These are phyloP conservation scores for Mycena pura DNA, from an alignment of 768 basidiomycete genomes.

Conservation along the genomic window DNA sequence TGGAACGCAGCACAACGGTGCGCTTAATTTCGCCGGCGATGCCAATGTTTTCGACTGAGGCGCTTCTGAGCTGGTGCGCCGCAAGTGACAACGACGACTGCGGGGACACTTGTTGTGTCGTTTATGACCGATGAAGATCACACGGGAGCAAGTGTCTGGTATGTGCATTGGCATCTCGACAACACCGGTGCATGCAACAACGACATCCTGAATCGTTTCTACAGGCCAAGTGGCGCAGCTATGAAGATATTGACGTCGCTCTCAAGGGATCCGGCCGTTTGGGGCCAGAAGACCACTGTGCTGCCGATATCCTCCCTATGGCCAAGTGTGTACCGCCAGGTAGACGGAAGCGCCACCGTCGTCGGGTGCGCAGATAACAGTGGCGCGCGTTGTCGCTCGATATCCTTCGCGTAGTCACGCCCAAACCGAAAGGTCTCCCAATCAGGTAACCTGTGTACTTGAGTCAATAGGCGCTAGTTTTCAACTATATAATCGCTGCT, in stretches of 20 bases:
- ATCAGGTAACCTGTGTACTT: no score
- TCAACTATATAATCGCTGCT: no score
- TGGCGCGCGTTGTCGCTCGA: constrained; percentile 5
- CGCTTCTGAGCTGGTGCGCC: constrained; percentile 28
- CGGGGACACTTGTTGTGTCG: constrained; percentile 26
- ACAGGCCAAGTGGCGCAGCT: constrained; percentile 4
- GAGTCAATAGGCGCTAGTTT: no score
- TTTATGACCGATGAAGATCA: constrained; percentile 35
- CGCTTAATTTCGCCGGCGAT: neutral
- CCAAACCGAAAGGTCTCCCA: no score
- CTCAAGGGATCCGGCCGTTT: constrained; percentile 3
- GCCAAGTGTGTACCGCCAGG: constrained; percentile 1
- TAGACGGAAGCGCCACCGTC: constrained; percentile 3
- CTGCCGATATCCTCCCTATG: constrained; percentile 2
- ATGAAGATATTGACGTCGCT: constrained; percentile 20
- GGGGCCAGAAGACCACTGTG: constrained; percentile 26
- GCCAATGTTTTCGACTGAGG: neutral
- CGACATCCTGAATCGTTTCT: neutral
- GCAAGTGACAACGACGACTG: constrained; percentile 14
- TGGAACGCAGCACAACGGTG: constrained; percentile 24
- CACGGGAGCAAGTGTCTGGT: constrained; percentile 15
- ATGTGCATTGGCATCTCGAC: neutral
- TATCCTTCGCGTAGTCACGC: constrained; percentile 22
- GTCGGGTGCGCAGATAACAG: constrained; percentile 16
- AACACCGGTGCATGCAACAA: neutral